Conservation (phyloP, 305 asterid genomes). For the Rubia balearica region DNA sequence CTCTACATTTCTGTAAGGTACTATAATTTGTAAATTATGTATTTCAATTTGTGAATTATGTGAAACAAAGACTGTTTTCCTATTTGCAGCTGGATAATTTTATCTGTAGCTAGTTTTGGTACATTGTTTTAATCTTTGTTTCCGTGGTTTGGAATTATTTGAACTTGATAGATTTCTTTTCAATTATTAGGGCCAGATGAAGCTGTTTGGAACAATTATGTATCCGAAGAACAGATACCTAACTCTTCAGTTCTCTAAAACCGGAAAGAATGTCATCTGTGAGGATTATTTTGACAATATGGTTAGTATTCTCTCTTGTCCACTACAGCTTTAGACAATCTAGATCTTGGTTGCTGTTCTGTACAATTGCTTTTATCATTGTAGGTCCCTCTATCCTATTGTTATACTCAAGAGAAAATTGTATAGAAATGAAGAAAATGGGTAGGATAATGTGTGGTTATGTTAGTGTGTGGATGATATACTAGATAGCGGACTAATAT, state of each 20-base stretch:
- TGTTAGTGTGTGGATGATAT: too few species aligned
- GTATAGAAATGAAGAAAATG: neutral
- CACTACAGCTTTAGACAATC: neutral
- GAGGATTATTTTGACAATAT: slow-evolving; percentile 81
- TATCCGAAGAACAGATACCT: slow-evolving; percentile 79
- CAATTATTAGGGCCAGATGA: slow-evolving; percentile 70
- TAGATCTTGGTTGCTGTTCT: neutral
- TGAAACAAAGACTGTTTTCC: neutral
- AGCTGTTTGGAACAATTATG: slow-evolving; percentile 78
- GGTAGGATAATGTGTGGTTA: neutral
- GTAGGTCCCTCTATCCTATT: neutral
- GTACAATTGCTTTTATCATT: neutral
- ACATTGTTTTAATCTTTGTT: neutral
- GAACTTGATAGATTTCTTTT: slow-evolving; percentile 7
- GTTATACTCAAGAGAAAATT: neutral
- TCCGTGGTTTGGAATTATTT: neutral
- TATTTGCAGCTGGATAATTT: neutral
- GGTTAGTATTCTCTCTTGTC: slow-evolving; percentile 34
- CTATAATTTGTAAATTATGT: neutral
- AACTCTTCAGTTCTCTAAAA: slow-evolving; percentile 74
- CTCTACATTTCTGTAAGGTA: neutral
- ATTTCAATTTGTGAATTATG: neutral
- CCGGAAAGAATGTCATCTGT: slow-evolving; percentile 78
- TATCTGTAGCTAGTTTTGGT: neutral
- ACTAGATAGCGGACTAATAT: too few species aligned